A percentile compares a stretch with the other conserved stretches of the same genome.
Evolutionary conservation across 2,329 filamentous ascomycete species (phyloP).

Genomic region (Aspergillus floridensis): DNA sequence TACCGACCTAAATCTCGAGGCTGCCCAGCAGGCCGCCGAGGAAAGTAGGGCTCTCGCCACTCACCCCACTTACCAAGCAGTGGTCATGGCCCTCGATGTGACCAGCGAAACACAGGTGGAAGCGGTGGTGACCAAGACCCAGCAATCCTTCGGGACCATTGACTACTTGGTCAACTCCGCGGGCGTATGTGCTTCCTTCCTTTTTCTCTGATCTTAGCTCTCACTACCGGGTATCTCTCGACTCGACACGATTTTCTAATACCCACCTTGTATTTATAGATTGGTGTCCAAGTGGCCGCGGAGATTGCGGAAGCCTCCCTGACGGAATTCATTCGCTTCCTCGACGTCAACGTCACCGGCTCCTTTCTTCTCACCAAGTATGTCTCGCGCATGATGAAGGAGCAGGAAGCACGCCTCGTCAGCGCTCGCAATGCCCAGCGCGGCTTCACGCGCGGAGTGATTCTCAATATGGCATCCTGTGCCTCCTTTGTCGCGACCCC

Average conservation of each 20-base stretch:
- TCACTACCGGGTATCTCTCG: too few species aligned
- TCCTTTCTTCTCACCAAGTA: slow-evolving; percentile 42
- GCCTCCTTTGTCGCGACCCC: slow-evolving; percentile 34
- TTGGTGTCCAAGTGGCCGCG: neutral
- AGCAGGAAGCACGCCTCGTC: slow-evolving; percentile 31
- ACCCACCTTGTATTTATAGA: neutral
- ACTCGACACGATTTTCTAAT: too few species aligned
- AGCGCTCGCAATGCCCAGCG: slow-evolving; percentile 27
- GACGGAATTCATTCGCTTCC: slow-evolving; percentile 36
- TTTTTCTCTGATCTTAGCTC: neutral
- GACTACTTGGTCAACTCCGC: slow-evolving; percentile 27
- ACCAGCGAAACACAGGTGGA: slow-evolving; percentile 20
- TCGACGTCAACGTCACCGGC: slow-evolving; percentile 40
- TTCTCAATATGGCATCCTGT: slow-evolving; percentile 43
- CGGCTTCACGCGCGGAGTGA: slow-evolving; percentile 19
- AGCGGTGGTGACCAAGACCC: slow-evolving; percentile 20
- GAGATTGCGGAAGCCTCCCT: neutral
- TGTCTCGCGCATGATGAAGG: slow-evolving; percentile 16
- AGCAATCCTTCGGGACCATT: slow-evolving; percentile 23
- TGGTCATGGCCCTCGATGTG: slow-evolving; percentile 28
- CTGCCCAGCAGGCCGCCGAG: slow-evolving; percentile 19
- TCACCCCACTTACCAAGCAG: slow-evolving; percentile 22
- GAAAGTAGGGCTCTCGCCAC: slow-evolving; percentile 24
- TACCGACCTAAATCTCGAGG: slow-evolving; percentile 23
- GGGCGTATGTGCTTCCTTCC: slow-evolving; percentile 10